phyloP scores from a whole-genome alignment of 768 basidiomycete species.

The Leccinum variicolor region DNA sequence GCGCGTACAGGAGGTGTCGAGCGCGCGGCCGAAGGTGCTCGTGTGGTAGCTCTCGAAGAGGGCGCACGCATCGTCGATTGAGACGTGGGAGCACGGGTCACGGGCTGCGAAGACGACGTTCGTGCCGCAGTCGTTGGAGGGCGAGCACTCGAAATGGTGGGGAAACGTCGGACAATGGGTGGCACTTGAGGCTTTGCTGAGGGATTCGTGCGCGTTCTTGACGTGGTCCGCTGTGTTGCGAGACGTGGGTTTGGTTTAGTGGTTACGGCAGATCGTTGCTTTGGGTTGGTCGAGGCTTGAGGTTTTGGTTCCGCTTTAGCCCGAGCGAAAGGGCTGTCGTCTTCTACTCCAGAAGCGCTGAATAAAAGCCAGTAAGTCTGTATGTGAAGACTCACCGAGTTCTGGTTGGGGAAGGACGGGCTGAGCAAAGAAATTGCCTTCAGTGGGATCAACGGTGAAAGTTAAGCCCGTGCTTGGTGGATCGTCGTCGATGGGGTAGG shows the following conservation, averaged over 20 bases:
- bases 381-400: constrained; percentile 19
- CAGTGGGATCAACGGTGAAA: constrained; percentile 19
- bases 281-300: background rate
- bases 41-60: constrained; percentile 17
- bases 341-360: constrained; percentile 14
- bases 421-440: constrained; percentile 20
- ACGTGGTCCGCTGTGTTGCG: constrained; percentile 3
- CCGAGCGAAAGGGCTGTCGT: constrained; percentile 28
- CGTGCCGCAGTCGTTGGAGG: constrained; percentile 3
- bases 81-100: constrained; percentile 22
- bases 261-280: background rate
- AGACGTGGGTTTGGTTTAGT: constrained; percentile 6
- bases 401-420: constrained; percentile 18
- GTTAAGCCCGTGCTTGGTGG: constrained; percentile 14
- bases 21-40: constrained; percentile 13
- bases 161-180: constrained; percentile 9
- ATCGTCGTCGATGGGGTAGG: constrained; percentile 34
- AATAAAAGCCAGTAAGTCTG: background rate
- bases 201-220: background rate
- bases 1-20: constrained; percentile 17
- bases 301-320: constrained; percentile 11
- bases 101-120: constrained; percentile 17
- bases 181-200: constrained; percentile 6
- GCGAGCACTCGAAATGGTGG: constrained; percentile 6
- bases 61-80: constrained; percentile 19